These are phyloP conservation scores for Aschersonia sp. DNA, from an alignment of 2,329 filamentous ascomycete species.

Conservation along the genomic window DNA sequence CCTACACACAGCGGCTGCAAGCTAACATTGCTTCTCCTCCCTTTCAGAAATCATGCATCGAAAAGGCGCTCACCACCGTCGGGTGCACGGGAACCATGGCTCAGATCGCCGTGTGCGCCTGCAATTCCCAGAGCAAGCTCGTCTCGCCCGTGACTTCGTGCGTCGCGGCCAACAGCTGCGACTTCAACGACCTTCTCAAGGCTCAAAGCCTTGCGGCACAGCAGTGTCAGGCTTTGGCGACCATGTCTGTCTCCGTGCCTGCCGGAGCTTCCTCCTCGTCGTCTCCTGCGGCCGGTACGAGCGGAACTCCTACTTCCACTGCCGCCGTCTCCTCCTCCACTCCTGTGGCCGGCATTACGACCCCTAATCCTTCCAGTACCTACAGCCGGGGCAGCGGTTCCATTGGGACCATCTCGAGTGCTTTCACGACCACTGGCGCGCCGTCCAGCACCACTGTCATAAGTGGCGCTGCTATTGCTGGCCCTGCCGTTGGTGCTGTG, in stretches of 20 bases:
- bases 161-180: slow-evolving; percentile 18
- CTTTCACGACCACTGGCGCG: neutral
- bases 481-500: slow-evolving; percentile 11
- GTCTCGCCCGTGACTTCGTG: slow-evolving; percentile 15
- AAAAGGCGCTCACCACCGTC: slow-evolving; percentile 14
- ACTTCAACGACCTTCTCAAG: slow-evolving; percentile 12
- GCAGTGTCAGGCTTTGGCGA: slow-evolving; percentile 12
- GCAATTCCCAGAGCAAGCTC: slow-evolving; percentile 19
- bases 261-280: slow-evolving; percentile 2
- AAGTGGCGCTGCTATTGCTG: slow-evolving; percentile 1
- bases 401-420: neutral
- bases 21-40: neutral
- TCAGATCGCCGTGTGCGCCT: slow-evolving; percentile 19
- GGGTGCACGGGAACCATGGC: slow-evolving; percentile 1
- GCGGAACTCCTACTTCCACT: slow-evolving; percentile 4
- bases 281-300: neutral
- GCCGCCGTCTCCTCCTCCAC: slow-evolving; percentile 2
- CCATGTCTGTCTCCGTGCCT: slow-evolving; percentile 1
- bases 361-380: neutral
- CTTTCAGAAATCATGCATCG: slow-evolving; percentile 18
- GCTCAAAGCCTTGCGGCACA: slow-evolving; percentile 16
- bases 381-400: neutral
- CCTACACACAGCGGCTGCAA: neutral
- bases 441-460: neutral
- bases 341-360: neutral